A percentile compares a stretch with the other conserved stretches of the same genome.
These are phyloP conservation scores for Xylaria multiplex DNA, from an alignment of 2,329 filamentous ascomycete genomes.

Conservation along the genomic window DNA sequence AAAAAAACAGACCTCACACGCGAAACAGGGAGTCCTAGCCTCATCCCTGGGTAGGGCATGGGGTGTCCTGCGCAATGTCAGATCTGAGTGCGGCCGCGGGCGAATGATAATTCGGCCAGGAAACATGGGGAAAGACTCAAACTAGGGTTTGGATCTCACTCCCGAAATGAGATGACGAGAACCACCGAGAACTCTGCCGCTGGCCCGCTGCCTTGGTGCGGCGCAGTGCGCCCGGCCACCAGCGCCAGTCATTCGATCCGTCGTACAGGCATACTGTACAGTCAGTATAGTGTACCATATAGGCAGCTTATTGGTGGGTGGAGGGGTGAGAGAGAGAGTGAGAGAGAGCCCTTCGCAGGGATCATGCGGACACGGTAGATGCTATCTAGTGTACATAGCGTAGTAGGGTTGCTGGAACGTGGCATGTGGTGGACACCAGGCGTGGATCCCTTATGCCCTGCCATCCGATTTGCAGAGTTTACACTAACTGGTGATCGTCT, in stretches of 20 bases:
- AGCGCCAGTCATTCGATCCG: constrained; percentile 13
- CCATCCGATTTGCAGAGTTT: constrained; percentile 35
- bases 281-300: background rate
- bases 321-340: background rate
- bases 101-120: constrained; percentile 38
- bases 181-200: constrained; percentile 40
- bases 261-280: constrained; percentile 14
- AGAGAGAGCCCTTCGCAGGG: constrained; percentile 24
- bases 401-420: constrained; percentile 35
- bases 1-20: constrained; percentile 11
- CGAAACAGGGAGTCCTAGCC: constrained; percentile 28
- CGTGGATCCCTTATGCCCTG: constrained; percentile 24
- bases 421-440: constrained; percentile 34
- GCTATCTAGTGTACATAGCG: constrained; percentile 11
- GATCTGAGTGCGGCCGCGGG: constrained; percentile 36
- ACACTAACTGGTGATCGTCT: constrained; percentile 22
- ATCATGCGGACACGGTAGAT: constrained; percentile 35
- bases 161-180: constrained; percentile 42
- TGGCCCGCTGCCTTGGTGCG: constrained; percentile 34
- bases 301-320: too few species aligned
- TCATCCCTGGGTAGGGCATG: constrained; percentile 26
- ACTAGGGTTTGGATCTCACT: constrained; percentile 36
- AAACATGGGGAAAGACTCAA: constrained; percentile 38
- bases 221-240: constrained; percentile 23
- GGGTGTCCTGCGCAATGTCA: constrained; percentile 35